Conservation (phyloP, 768 basidiomycete genomes). For the Kwoniella mangroviensis region DNA sequence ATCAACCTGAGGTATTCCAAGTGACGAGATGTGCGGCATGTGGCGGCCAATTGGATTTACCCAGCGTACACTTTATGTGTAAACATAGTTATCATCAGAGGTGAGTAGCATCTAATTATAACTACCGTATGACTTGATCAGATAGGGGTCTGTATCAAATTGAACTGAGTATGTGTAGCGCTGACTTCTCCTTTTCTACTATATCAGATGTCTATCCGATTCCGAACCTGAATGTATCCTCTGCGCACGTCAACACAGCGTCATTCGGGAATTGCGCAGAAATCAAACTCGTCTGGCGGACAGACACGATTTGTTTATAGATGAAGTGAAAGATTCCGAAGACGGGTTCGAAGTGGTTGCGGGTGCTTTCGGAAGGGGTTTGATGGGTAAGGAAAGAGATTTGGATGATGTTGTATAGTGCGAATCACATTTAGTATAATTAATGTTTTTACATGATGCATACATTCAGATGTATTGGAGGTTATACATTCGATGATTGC, state of each 20-base stretch:
- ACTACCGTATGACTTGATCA: background rate
- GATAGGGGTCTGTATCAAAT: no score
- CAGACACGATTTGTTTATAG: constrained; percentile 58
- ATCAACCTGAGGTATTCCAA: constrained; percentile 85
- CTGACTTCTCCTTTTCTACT: constrained; percentile 1
- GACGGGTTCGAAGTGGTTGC: constrained; percentile 59
- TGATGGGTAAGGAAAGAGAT: constrained; percentile 20
- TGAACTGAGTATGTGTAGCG: no score
- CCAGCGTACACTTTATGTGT: constrained; percentile 97
- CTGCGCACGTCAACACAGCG: constrained; percentile 82
- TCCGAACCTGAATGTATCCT: constrained; percentile 87
- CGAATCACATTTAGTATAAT: no score
- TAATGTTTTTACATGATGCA: no score
- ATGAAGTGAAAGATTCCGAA: constrained; percentile 57
- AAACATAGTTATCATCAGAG: constrained; percentile 95
- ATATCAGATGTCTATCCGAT: constrained; percentile 78
- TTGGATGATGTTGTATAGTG: constrained; percentile 16
- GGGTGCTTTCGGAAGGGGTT: constrained; percentile 56
- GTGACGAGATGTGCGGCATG: constrained; percentile 91
- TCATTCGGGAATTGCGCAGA: constrained; percentile 84
- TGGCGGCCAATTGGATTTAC: constrained; percentile 85
- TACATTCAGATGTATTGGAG: no score
- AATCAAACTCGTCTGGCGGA: constrained; percentile 79
- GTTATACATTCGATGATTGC: no score
- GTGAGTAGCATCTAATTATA: constrained; percentile 59